These are phyloP conservation scores for Cochlearia excelsa DNA, from an alignment of 345 rosid species.

Conservation along the genomic window DNA sequence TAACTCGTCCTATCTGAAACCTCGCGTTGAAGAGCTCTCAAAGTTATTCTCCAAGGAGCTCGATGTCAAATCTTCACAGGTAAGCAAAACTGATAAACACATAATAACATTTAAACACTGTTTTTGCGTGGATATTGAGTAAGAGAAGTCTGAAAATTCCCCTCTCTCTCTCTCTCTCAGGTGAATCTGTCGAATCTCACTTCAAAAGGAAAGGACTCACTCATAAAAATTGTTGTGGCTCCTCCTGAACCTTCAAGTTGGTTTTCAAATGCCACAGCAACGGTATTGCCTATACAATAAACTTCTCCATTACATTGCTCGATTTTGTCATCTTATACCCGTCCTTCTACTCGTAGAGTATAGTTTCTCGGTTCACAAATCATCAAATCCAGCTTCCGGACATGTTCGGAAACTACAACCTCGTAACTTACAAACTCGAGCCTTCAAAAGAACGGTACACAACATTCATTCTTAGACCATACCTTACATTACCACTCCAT, in stretches of 20 bases:
- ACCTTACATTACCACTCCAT: neutral
- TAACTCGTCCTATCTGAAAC: constrained; percentile 56
- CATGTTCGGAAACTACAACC: constrained; percentile 56
- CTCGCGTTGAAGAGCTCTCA: constrained; percentile 45
- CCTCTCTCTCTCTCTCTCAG: constrained; percentile 35
- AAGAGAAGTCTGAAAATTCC: neutral
- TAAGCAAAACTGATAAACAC: constrained; percentile 27
- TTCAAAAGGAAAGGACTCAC: constrained; percentile 56
- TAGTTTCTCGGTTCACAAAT: constrained; percentile 61
- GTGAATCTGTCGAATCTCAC: constrained; percentile 55
- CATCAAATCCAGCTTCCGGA: constrained; percentile 65
- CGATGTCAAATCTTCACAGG: constrained; percentile 59
- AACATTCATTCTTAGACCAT: constrained; percentile 3
- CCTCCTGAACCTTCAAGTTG: constrained; percentile 49
- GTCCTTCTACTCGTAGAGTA: constrained; percentile 38
- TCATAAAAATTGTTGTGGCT: constrained; percentile 53
- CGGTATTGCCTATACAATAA: constrained; percentile 35
- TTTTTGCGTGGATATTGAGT: constrained; percentile 5
- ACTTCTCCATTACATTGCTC: neutral
- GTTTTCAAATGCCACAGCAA: constrained; percentile 65
- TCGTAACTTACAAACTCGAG: constrained; percentile 61
- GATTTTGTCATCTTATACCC: neutral
- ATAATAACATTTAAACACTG: constrained; percentile 14
- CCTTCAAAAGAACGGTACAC: constrained; percentile 47
- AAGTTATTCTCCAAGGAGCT: constrained; percentile 54